These are phyloP conservation scores for Lactarius tabidus DNA, from an alignment of 768 basidiomycete genomes.

Conservation along the genomic window DNA sequence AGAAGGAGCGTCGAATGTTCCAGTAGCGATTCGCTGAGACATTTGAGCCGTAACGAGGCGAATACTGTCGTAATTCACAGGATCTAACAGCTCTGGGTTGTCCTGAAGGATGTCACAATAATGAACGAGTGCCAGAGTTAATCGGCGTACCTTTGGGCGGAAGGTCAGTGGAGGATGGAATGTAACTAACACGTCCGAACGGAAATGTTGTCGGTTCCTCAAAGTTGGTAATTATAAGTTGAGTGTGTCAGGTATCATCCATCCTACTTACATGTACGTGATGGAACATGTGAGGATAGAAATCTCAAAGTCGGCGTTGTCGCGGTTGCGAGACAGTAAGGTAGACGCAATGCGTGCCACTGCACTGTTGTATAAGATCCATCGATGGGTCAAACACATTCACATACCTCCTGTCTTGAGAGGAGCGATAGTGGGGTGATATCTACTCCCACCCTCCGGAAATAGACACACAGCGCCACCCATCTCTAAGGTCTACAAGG, in stretches of 20 bases:
- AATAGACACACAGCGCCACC: conserved; percentile 82
- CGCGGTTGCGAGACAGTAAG: conserved; percentile 62
- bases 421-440: conserved; percentile 82
- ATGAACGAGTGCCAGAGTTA: background rate
- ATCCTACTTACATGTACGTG: conserved; percentile 64
- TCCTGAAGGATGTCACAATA: conserved; percentile 38
- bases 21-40: conserved; percentile 65
- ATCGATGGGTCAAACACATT: background rate
- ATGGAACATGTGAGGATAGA: conserved; percentile 74
- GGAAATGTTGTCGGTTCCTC: conserved; percentile 83
- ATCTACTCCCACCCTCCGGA: conserved; percentile 83
- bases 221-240: conserved; percentile 11
- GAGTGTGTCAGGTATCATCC: conserved; percentile 8
- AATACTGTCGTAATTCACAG: conserved; percentile 59
- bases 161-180: conserved; percentile 71
- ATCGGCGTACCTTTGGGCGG: conserved; percentile 48
- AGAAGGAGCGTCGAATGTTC: conserved; percentile 79
- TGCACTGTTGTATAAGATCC: conserved; percentile 29
- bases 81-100: conserved; percentile 66
- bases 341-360: conserved; percentile 82
- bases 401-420: conserved; percentile 77
- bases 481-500: conserved; percentile 58
- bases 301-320: conserved; percentile 67
- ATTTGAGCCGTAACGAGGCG: conserved; percentile 57
- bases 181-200: conserved; percentile 82